Evolutionary conservation across 345 rosid genomes (phyloP).

Genomic region (Euphorbia peplus): DNA sequence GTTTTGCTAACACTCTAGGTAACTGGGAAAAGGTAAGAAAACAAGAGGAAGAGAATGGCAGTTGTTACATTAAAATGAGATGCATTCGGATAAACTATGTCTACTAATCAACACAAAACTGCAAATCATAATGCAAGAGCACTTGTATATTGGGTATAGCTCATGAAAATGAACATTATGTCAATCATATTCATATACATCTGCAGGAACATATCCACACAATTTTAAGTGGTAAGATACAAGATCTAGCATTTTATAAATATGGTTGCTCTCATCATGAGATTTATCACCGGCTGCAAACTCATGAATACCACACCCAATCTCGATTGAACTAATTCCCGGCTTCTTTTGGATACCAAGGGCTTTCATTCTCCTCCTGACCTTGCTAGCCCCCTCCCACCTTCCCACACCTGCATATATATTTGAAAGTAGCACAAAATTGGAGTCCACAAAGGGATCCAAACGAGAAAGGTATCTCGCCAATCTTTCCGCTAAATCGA

Average conservation of each 20-base stretch:
- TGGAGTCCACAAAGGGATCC: constrained; percentile 50
- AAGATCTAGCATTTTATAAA: constrained; percentile 47
- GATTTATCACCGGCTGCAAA: constrained; percentile 65
- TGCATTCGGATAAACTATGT: no score
- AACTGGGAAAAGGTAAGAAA: no score
- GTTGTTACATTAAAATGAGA: no score
- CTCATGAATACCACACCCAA: constrained; percentile 48
- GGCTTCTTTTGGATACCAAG: constrained; percentile 69
- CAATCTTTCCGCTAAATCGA: constrained; percentile 54
- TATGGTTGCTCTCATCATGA: constrained; percentile 38
- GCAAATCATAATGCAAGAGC: no score
- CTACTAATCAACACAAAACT: no score
- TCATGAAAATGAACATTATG: background rate
- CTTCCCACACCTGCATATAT: constrained; percentile 64
- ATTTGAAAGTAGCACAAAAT: constrained; percentile 63
- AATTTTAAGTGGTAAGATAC: constrained; percentile 38
- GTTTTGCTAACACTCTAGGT: no score
- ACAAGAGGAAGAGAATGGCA: no score
- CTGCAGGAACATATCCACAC: constrained; percentile 35
- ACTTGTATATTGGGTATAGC: no score
- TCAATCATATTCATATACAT: constrained; percentile 25
- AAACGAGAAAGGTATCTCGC: constrained; percentile 42
- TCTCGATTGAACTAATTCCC: constrained; percentile 70
- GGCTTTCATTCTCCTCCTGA: constrained; percentile 65
- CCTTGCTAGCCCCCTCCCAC: constrained; percentile 74